Percentiles rank a stretch among this genome's conserved stretches.
Evolutionary conservation across 2,329 filamentous ascomycete genomes (phyloP).

Genomic region (Botryotinia narcissicola): DNA sequence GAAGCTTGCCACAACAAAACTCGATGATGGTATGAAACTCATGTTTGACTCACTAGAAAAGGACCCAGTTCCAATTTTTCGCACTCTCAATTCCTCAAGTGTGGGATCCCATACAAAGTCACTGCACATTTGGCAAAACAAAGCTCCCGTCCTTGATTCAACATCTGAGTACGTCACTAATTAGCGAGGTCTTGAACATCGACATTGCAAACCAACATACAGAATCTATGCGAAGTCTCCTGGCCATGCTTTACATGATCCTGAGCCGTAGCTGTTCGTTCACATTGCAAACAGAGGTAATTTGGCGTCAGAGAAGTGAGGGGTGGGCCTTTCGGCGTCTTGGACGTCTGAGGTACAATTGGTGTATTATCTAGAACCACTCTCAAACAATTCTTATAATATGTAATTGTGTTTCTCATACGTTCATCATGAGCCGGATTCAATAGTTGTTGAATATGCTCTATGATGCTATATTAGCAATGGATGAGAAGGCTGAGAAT

Average conservation of each 20-base stretch:
- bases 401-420: slow-evolving; percentile 65
- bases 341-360: slow-evolving; percentile 64
- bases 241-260: slow-evolving; percentile 65
- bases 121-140: slow-evolving; percentile 80
- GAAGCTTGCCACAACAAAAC: not conserved
- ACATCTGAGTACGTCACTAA: slow-evolving; percentile 55
- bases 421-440: slow-evolving; percentile 56
- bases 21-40: not conserved
- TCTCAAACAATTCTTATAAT: slow-evolving; percentile 70
- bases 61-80: slow-evolving; percentile 65
- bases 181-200: not conserved
- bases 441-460: slow-evolving; percentile 69
- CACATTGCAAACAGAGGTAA: slow-evolving; percentile 72
- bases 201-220: slow-evolving; percentile 45
- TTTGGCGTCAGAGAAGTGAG: slow-evolving; percentile 64
- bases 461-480: slow-evolving; percentile 44
- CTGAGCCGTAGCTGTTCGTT: slow-evolving; percentile 63
- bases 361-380: slow-evolving; percentile 67
- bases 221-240: slow-evolving; percentile 70
- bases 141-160: slow-evolving; percentile 69
- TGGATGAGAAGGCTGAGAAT: slow-evolving; percentile 30
- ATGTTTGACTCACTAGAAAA: slow-evolving; percentile 55
- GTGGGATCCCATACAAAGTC: slow-evolving; percentile 82
- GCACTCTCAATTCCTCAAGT: slow-evolving; percentile 69
- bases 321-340: slow-evolving; percentile 53